These are phyloP conservation scores for Alternaria angustiovoidea DNA, from an alignment of 2,329 filamentous ascomycete genomes.

Conservation along the genomic window DNA sequence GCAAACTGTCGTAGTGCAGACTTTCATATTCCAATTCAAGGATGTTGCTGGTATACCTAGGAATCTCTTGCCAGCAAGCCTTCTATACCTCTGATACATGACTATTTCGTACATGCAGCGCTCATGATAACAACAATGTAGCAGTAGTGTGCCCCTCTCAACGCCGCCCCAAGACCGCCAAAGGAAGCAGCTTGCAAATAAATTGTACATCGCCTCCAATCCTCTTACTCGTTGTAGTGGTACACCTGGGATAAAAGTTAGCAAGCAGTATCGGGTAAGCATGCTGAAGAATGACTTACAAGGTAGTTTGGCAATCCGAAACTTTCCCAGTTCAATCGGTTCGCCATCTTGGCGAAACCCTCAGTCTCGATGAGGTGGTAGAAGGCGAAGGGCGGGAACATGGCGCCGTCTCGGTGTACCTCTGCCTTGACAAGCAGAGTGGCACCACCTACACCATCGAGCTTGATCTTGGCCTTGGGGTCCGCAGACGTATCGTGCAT, in stretches of 20 bases:
- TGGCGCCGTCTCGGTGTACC: conserved; percentile 95
- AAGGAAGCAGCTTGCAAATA: conserved; percentile 14
- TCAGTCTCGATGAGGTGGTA: conserved; percentile 98
- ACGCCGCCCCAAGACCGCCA: conserved; percentile 46
- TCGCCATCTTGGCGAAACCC: conserved; percentile 97
- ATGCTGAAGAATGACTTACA: conserved; percentile 62
- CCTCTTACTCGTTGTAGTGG: conserved; percentile 82
- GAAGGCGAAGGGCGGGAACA: conserved; percentile 97
- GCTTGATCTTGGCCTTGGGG: conserved; percentile 69
- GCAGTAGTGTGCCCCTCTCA: conserved; percentile 13
- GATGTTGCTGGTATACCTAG: conserved; percentile 10
- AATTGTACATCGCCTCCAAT: not conserved
- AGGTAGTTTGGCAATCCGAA: conserved; percentile 97
- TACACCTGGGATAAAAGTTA: conserved; percentile 68
- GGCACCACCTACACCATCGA: conserved; percentile 95
- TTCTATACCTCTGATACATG: conserved; percentile 9
- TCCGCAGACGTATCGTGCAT: conserved; percentile 66
- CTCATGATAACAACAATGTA: conserved; percentile 14
- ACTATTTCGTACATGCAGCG: conserved; percentile 20
- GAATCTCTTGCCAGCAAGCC: conserved; percentile 25
- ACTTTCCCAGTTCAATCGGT: conserved; percentile 82
- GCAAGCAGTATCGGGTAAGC: not conserved
- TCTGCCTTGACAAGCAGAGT: conserved; percentile 94
- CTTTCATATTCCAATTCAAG: conserved; percentile 9
- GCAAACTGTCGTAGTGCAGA: not conserved